Base-by-base conservation (phyloP, 345 rosid genomes). In the Rhizophora apiculata region DNA sequence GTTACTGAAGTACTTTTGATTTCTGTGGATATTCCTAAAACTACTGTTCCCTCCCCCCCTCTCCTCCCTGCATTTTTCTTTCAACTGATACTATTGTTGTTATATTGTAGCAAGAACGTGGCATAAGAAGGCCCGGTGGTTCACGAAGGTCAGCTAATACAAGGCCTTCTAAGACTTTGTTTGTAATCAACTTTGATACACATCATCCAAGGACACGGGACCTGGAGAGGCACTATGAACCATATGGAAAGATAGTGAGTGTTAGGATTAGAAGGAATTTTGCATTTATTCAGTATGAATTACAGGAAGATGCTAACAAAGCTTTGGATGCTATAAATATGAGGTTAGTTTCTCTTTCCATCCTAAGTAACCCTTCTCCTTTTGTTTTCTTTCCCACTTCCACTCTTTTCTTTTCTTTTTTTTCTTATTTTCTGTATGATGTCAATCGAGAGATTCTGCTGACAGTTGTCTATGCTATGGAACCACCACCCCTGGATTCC, bases 261-360 rank as follows among this genome's bases (percentile, higher is more conserved):
- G 96, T 89, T 48, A 88, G 97, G 80, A 94, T 94, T 76, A 84
- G 96, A 71, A 88, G 97, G 81, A 94, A 94, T 79, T 94, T 94
- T 84, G 97, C 97, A 18, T 91, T 94, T 75, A 93, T 94, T 63
- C 97, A 91, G 74, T 94, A 87, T 66, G 98, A 94, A 72, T 68
- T 78, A 8, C 96, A 85, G 74, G 98, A 94, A 59, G 98, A 94
- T 74, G 97, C 98, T 46, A 82, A 87, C 63, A 86, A 81, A 79
- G 98, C 98, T 13, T 63, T 94, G 78, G 97, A 91, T 13, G 84
- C 93, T 64, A 91, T 96, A 52, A 87, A 91, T 43, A 74, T 79
- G 79, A 91, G 98, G 98, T 91, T 37, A 11, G 26, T 52, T 68
- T 65, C 65, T 37, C 52, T 26, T 30, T 43, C 24, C 24, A 54